Evolutionary conservation across 345 rosid genomes (phyloP).

Genomic region (Salix arbutifolia): DNA sequence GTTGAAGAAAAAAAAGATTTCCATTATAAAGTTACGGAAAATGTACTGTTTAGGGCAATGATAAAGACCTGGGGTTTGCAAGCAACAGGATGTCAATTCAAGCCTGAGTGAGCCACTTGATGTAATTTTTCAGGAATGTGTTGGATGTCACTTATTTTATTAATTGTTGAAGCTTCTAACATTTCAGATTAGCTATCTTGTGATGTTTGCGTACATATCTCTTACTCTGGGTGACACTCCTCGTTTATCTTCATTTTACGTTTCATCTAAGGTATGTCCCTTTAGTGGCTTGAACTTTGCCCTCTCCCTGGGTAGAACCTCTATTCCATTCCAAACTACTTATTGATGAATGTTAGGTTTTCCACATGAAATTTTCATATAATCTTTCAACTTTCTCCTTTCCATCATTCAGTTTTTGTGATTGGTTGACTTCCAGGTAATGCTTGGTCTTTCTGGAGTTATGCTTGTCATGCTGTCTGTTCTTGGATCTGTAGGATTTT

Average conservation of each 20-base stretch:
- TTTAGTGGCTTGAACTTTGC: slow-evolving; percentile 6
- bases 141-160: background rate
- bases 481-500: slow-evolving; percentile 91
- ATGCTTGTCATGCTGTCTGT: slow-evolving; percentile 94
- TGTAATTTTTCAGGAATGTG: background rate
- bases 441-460: slow-evolving; percentile 96
- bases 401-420: background rate
- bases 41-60: background rate
- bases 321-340: background rate
- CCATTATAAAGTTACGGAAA: background rate
- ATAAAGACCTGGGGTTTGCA: background rate
- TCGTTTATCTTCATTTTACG: slow-evolving; percentile 59
- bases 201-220: slow-evolving; percentile 96
- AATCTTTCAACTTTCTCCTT: background rate
- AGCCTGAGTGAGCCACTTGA: background rate
- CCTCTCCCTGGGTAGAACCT: background rate
- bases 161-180: slow-evolving; percentile 3
- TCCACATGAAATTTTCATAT: background rate
- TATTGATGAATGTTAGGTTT: background rate
- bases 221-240: slow-evolving; percentile 82
- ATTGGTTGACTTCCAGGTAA: slow-evolving; percentile 52
- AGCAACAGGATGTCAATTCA: background rate
- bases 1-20: background rate
- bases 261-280: slow-evolving; percentile 74
- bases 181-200: slow-evolving; percentile 93